Conservation (phyloP, 2,329 filamentous ascomycete genomes). For the Colletotrichum lentis region DNA sequence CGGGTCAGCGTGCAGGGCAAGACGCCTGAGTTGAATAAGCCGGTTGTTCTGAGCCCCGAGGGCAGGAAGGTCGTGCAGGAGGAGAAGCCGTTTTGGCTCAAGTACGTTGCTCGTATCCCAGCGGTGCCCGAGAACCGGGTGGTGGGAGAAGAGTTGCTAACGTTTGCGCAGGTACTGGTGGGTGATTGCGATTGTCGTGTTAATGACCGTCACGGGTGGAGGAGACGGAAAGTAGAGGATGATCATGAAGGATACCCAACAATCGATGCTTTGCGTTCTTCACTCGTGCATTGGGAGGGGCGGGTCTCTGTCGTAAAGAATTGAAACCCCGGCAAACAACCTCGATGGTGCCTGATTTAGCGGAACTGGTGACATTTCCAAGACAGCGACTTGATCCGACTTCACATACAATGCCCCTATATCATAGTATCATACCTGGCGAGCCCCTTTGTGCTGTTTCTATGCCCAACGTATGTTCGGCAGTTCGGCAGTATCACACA, state of each 20-base stretch:
- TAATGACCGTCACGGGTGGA: slow-evolving; percentile 63
- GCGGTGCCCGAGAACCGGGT: not conserved
- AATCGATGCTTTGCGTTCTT: slow-evolving; percentile 14
- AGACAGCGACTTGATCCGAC: not conserved
- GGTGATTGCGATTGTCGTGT: slow-evolving; percentile 62
- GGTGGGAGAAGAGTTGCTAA: slow-evolving; percentile 45
- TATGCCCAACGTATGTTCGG: not conserved
- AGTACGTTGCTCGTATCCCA: slow-evolving; percentile 56
- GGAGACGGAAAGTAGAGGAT: slow-evolving; percentile 60
- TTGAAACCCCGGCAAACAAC: not conserved
- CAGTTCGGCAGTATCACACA: too few species aligned
- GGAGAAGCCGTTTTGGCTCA: slow-evolving; percentile 73
- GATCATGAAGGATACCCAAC: slow-evolving; percentile 18
- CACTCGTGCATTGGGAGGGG: not conserved
- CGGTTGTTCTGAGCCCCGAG: slow-evolving; percentile 67
- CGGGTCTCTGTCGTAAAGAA: too few species aligned
- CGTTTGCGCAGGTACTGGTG: slow-evolving; percentile 68
- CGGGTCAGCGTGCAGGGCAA: slow-evolving; percentile 58
- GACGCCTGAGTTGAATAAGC: slow-evolving; percentile 69
- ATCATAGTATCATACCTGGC: not conserved
- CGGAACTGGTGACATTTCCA: not conserved
- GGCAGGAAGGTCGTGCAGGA: slow-evolving; percentile 65
- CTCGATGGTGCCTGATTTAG: not conserved
- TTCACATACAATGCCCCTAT: too few species aligned
- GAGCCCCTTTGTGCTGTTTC: not conserved